Evolutionary conservation across 2,329 filamentous ascomycete species (phyloP).

Genomic region (Lasiodiplodia citricola): DNA sequence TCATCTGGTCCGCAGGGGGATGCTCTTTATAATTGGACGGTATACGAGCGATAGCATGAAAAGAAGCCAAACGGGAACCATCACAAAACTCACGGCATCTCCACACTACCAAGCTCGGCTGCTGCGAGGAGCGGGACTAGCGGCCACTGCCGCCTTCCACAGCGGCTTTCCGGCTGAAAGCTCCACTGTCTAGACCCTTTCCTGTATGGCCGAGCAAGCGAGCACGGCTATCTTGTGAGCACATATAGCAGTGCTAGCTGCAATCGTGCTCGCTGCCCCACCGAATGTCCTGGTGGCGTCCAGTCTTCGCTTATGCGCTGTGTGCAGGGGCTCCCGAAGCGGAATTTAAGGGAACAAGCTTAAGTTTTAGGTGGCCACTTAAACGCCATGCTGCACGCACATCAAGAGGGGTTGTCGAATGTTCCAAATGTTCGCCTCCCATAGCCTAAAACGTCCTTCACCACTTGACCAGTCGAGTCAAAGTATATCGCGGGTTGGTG

Average conservation of each 20-base stretch:
- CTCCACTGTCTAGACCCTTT: neutral
- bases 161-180: slow-evolving; percentile 12
- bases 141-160: neutral
- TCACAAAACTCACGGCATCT: slow-evolving; percentile 2
- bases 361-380: neutral
- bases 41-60: slow-evolving; percentile 8
- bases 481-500: neutral
- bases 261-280: slow-evolving; percentile 4
- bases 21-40: neutral
- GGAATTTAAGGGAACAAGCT: slow-evolving; percentile 10
- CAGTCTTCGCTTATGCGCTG: slow-evolving; percentile 5
- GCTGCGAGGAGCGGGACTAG: neutral
- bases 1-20: neutral
- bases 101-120: neutral
- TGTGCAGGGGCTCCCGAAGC: neutral
- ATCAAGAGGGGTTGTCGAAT: neutral
- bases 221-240: neutral
- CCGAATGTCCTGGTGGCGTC: slow-evolving; percentile 10
- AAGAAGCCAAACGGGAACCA: neutral
- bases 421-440: neutral
- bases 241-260: slow-evolving; percentile 14
- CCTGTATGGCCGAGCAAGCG: neutral
- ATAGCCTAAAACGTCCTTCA: slow-evolving; percentile 9
- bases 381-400: neutral
- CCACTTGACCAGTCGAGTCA: neutral